Conservation (phyloP, 208 protist species). For the Trypanosoma boissoni region DNA sequence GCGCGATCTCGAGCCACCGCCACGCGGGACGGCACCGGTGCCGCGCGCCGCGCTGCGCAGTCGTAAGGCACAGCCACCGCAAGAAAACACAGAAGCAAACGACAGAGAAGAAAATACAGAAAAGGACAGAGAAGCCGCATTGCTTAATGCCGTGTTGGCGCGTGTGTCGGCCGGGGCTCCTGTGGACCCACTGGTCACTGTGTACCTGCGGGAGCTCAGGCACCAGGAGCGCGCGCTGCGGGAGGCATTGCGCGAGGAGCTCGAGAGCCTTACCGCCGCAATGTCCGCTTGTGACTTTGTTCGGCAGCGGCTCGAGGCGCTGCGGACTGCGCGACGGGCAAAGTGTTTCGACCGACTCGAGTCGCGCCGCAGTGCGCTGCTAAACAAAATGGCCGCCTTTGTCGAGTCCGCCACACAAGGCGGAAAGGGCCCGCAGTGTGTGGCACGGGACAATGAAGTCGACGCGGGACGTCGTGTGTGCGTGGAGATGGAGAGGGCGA, state of each 20-base stretch:
- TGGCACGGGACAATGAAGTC: too few species aligned
- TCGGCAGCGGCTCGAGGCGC: neutral
- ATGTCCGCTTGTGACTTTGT: slow-evolving; percentile 12
- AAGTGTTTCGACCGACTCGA: slow-evolving; percentile 18
- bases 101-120: too few species aligned
- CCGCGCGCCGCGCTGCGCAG: neutral
- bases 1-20: slow-evolving; percentile 20
- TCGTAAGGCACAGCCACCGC: neutral
- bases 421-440: too few species aligned
- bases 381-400: slow-evolving; percentile 7
- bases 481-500: neutral
- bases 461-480: too few species aligned
- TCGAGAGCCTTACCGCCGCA: slow-evolving; percentile 17
- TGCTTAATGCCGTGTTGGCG: slow-evolving; percentile 6
- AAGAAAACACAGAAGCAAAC: too few species aligned
- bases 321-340: slow-evolving; percentile 7
- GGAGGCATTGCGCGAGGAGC: slow-evolving; percentile 2
- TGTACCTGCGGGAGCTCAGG: slow-evolving; percentile 8
- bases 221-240: slow-evolving; percentile 10
- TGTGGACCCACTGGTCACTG: neutral
- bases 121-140: slow-evolving; percentile 9
- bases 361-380: neutral
- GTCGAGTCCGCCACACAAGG: neutral
- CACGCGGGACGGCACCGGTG: too few species aligned
- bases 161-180: slow-evolving; percentile 5